Percentiles rank a stretch among this genome's conserved stretches.
Conservation (phyloP, 768 basidiomycete genomes). For the Russula griseocarnosa region DNA sequence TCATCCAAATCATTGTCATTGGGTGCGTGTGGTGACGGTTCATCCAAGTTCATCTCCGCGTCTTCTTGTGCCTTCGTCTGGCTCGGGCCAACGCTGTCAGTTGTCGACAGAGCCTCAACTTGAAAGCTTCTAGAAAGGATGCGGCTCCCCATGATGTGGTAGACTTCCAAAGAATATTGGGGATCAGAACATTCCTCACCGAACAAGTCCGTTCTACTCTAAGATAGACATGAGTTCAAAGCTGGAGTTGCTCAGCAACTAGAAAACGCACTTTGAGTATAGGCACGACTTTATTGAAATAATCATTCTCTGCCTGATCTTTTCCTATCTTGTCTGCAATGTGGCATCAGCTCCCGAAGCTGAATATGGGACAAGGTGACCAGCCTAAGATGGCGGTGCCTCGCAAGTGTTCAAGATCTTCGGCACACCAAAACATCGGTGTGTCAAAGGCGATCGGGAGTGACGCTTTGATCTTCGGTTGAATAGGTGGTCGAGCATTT, state of each 20-base stretch:
- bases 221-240: conserved; percentile 13
- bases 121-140: conserved; percentile 92
- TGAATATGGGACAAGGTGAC: conserved; percentile 31
- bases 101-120: conserved; percentile 52
- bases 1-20: conserved; percentile 41
- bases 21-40: conserved; percentile 15
- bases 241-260: neutral
- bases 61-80: conserved; percentile 31
- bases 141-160: conserved; percentile 86
- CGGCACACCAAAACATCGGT: conserved; percentile 89
- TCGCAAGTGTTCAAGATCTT: conserved; percentile 66
- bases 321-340: conserved; percentile 79
- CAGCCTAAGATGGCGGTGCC: conserved; percentile 87
- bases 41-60: conserved; percentile 38
- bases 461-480: conserved; percentile 40
- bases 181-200: conserved; percentile 37
- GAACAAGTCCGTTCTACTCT: conserved; percentile 76
- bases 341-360: neutral
- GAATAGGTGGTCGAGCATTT: neutral
- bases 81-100: conserved; percentile 36
- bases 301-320: conserved; percentile 74
- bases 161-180: conserved; percentile 66
- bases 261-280: conserved; percentile 54
- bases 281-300: conserved; percentile 60
- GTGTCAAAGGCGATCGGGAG: conserved; percentile 77